These are phyloP conservation scores for Crucihimalaya himalaica DNA, from an alignment of 345 rosid genomes.

Conservation along the genomic window DNA sequence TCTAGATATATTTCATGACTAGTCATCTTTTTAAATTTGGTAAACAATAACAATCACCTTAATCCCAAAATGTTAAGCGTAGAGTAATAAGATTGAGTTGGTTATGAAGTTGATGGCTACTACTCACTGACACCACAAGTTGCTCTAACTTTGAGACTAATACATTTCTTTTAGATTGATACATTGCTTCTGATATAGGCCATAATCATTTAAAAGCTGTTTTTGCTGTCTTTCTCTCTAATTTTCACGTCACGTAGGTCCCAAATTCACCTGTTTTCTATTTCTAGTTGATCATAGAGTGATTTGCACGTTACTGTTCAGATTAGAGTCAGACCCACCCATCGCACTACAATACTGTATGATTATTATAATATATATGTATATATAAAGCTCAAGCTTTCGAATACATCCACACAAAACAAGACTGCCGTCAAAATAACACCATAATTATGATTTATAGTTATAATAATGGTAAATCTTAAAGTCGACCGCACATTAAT, in stretches of 20 bases:
- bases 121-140: slow-evolving; percentile 22
- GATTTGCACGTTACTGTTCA: slow-evolving; percentile 39
- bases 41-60: slow-evolving; percentile 1
- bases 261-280: slow-evolving; percentile 24
- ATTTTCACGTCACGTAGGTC: slow-evolving; percentile 30
- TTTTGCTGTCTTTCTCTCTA: slow-evolving; percentile 18
- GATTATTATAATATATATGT: neutral
- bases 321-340: slow-evolving; percentile 24
- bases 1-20: neutral
- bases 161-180: slow-evolving; percentile 31
- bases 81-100: slow-evolving; percentile 6
- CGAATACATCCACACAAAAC: slow-evolving; percentile 5
- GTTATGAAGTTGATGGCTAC: slow-evolving; percentile 35
- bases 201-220: slow-evolving; percentile 33
- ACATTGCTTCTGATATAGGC: slow-evolving; percentile 37
- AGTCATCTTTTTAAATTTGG: neutral
- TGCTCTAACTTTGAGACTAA: slow-evolving; percentile 32
- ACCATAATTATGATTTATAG: neutral
- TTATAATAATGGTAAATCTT: neutral
- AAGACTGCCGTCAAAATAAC: neutral
- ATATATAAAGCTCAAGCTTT: slow-evolving; percentile 13
- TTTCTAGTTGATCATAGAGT: slow-evolving; percentile 23
- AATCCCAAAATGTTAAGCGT: neutral
- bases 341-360: slow-evolving; percentile 26
- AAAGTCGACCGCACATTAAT: neutral